Evolutionary conservation across 1,139 yeast species (phyloP).

Genomic region (Magnusiomyces ingens): DNA sequence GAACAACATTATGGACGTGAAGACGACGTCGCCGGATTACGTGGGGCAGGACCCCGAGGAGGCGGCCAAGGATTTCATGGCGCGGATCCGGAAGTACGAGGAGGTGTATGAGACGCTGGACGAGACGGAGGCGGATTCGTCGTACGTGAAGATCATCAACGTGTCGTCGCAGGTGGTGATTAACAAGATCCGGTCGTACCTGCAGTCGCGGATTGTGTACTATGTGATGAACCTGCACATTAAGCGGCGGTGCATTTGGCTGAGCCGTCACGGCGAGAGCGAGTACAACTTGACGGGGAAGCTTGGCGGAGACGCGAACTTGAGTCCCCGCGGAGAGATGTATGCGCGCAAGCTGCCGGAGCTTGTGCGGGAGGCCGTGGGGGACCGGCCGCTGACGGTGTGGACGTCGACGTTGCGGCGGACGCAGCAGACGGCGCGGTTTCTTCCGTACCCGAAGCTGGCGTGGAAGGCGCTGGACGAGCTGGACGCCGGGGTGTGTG

Average conservation of each 20-base stretch:
- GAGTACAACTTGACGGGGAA: conserved; percentile 87
- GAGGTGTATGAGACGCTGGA: conserved; percentile 58
- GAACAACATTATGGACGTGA: conserved; percentile 78
- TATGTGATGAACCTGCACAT: conserved; percentile 93
- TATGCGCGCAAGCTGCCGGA: conserved; percentile 82
- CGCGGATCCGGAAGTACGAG: conserved; percentile 68
- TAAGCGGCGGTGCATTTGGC: conserved; percentile 85
- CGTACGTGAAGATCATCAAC: conserved; percentile 81
- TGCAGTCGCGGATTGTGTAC: conserved; percentile 89
- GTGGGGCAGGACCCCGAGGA: conserved; percentile 60
- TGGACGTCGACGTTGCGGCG: conserved; percentile 94
- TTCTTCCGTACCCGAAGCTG: conserved; percentile 72
- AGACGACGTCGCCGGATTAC: conserved; percentile 84
- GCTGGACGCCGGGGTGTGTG: conserved; percentile 96
- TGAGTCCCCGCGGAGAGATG: conserved; percentile 78
- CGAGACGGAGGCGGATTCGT: conserved; percentile 49
- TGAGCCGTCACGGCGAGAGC: conserved; percentile 94
- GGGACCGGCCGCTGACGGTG: conserved; percentile 74
- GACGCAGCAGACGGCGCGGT: conserved; percentile 88
- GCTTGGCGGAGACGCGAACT: conserved; percentile 90
- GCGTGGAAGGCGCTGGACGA: conserved; percentile 98
- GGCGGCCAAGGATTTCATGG: conserved; percentile 65
- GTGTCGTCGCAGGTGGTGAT: conserved; percentile 83
- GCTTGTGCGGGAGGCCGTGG: conserved; percentile 65
- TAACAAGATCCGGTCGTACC: conserved; percentile 78